A percentile compares a stretch with the other conserved stretches of the same genome.
These are phyloP conservation scores for Trichoderma polysporum DNA, from an alignment of 2,329 filamentous ascomycete genomes.

Conservation along the genomic window DNA sequence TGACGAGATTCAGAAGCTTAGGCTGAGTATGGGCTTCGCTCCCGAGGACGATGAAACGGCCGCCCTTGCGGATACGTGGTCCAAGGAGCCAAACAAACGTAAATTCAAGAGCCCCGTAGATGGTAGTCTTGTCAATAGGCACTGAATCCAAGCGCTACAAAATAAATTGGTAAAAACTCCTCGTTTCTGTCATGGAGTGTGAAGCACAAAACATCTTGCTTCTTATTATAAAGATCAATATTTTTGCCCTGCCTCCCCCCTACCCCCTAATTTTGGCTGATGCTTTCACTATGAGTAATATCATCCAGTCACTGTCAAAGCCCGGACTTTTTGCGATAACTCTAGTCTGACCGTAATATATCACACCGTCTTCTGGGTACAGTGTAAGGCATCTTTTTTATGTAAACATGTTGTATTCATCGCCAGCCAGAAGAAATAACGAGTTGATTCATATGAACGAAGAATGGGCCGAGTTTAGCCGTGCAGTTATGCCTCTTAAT, in stretches of 20 bases:
- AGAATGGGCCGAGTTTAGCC: neutral
- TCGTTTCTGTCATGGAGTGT: neutral
- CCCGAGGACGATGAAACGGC: constrained; percentile 76
- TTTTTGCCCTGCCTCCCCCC: neutral
- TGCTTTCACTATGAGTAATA: constrained; percentile 11
- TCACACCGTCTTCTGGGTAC: constrained; percentile 1
- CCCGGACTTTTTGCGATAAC: neutral
- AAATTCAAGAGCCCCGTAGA: constrained; percentile 56
- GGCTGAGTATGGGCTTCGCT: constrained; percentile 68
- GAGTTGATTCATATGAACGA: neutral
- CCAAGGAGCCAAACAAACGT: constrained; percentile 48
- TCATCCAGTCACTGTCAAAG: constrained; percentile 11
- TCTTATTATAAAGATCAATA: constrained; percentile 15
- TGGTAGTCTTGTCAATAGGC: constrained; percentile 49
- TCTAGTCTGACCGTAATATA: neutral
- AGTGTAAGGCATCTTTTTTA: neutral
- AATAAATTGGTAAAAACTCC: neutral
- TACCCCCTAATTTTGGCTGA: neutral
- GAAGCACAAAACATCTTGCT: constrained; percentile 3
- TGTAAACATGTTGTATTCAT: constrained; percentile 2
- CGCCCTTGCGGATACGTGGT: constrained; percentile 79
- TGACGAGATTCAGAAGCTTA: constrained; percentile 75
- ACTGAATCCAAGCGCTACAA: constrained; percentile 26
- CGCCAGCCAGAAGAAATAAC: neutral
- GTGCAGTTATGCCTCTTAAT: neutral